A percentile compares a stretch with the other conserved stretches of the same genome.
Evolutionary conservation across 805 yeast species (phyloP).

Genomic region (Cyberlindnera meyerae): DNA sequence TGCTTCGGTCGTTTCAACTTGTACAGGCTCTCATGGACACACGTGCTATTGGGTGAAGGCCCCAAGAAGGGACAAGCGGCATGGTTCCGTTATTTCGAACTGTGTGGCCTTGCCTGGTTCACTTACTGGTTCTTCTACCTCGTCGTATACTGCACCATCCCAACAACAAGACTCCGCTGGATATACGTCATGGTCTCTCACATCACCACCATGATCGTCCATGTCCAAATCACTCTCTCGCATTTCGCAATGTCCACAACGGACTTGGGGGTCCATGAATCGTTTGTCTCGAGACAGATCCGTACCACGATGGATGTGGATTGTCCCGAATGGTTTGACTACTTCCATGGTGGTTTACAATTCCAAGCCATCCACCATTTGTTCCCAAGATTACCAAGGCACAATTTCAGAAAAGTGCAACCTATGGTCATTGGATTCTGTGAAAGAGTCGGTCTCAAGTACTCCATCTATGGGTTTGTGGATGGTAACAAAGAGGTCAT

Average conservation of each 20-base stretch:
- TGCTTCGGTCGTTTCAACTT: conserved; percentile 83
- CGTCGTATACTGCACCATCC: conserved; percentile 46
- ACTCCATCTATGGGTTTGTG: conserved; percentile 80
- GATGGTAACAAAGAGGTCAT: conserved; percentile 73
- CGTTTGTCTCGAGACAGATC: conserved; percentile 73
- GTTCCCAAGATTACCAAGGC: conserved; percentile 86
- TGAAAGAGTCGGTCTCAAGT: conserved; percentile 66
- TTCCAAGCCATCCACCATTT: conserved; percentile 89
- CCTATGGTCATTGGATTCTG: conserved; percentile 70
- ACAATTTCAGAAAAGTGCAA: conserved; percentile 75
- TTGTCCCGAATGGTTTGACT: conserved; percentile 91
- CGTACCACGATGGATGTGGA: conserved; percentile 94
- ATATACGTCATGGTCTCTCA: conserved; percentile 68
- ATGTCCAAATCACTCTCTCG: conserved; percentile 83
- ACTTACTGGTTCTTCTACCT: conserved; percentile 79
- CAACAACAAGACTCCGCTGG: conserved; percentile 47
- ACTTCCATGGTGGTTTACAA: conserved; percentile 86
- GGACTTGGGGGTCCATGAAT: conserved; percentile 75
- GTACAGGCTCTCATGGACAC: conserved; percentile 76
- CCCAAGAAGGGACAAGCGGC: conserved; percentile 81
- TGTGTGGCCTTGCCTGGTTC: conserved; percentile 64
- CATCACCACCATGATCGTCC: conserved; percentile 83
- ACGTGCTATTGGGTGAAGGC: conserved; percentile 68
- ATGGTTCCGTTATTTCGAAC: conserved; percentile 77
- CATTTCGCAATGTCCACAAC: conserved; percentile 94